These are phyloP conservation scores for Catharanthus roseus DNA, from an alignment of 257 asterid genomes.

Conservation along the genomic window DNA sequence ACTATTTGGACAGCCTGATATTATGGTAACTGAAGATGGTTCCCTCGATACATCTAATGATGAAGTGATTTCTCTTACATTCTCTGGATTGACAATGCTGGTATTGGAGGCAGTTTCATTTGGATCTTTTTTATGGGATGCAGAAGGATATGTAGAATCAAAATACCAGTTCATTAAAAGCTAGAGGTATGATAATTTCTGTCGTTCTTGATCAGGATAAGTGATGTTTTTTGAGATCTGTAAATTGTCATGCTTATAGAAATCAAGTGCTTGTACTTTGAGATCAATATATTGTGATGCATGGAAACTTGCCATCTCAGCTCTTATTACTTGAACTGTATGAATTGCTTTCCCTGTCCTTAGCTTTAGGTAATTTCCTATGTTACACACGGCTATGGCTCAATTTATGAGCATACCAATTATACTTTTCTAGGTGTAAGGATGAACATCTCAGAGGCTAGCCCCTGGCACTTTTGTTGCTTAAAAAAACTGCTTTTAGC, in stretches of 20 bases:
- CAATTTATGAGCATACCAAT: not conserved
- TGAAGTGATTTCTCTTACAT: slow-evolving; percentile 56
- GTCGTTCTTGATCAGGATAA: slow-evolving; percentile 9
- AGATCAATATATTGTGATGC: not conserved
- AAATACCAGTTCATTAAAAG: slow-evolving; percentile 59
- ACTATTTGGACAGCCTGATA: slow-evolving; percentile 80
- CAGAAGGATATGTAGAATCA: slow-evolving; percentile 67
- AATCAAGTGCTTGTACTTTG: not conserved
- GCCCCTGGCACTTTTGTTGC: too few species aligned
- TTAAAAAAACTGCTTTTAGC: too few species aligned
- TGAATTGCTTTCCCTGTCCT: not conserved
- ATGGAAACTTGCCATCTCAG: not conserved
- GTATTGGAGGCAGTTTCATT: slow-evolving; percentile 85
- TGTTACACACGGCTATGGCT: not conserved
- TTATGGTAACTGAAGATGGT: slow-evolving; percentile 59
- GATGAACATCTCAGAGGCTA: not conserved
- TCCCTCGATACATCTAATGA: slow-evolving; percentile 59
- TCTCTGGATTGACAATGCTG: slow-evolving; percentile 72
- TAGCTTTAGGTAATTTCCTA: not conserved
- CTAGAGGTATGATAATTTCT: slow-evolving; percentile 22
- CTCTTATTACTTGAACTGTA: not conserved
- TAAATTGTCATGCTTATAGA: not conserved
- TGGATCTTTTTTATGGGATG: slow-evolving; percentile 87
- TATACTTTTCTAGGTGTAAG: not conserved
- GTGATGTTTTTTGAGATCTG: slow-evolving; percentile 5